phyloP scores from a whole-genome alignment of 2,329 filamentous ascomycete species.

The Aureobasidium zeae region DNA sequence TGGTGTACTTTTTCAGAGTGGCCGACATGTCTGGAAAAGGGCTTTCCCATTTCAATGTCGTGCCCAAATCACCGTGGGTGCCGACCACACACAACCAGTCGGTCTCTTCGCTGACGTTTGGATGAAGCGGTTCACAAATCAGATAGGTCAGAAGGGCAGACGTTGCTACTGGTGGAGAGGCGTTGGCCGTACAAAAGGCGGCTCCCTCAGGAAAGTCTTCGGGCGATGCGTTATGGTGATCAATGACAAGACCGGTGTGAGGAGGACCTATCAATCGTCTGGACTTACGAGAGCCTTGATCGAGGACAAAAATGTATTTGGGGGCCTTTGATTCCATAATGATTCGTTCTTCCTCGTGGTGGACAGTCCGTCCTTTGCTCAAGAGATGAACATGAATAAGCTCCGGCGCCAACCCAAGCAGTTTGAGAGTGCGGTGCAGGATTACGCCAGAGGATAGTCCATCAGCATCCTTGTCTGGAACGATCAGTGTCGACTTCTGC shows the following conservation, averaged over 20 bases:
- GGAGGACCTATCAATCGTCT: constrained; percentile 44
- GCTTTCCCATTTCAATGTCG: constrained; percentile 53
- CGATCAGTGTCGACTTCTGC: constrained; percentile 47
- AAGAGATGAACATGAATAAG: constrained; percentile 51
- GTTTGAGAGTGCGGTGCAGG: constrained; percentile 48
- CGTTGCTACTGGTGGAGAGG: constrained; percentile 57
- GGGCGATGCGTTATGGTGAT: constrained; percentile 52
- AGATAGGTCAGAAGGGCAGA: constrained; percentile 55
- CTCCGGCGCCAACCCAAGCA: constrained; percentile 46
- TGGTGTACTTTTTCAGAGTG: constrained; percentile 52
- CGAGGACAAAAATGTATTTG: constrained; percentile 53
- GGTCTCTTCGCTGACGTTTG: constrained; percentile 40
- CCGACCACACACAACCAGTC: constrained; percentile 57
- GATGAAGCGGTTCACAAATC: constrained; percentile 50
- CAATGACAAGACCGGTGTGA: constrained; percentile 50
- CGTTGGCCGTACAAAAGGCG: constrained; percentile 51
- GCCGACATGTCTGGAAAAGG: constrained; percentile 58
- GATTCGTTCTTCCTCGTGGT: constrained; percentile 44
- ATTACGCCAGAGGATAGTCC: constrained; percentile 57
- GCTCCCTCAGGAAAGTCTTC: constrained; percentile 49
- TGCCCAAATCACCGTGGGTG: constrained; percentile 58
- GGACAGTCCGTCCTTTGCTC: constrained; percentile 50
- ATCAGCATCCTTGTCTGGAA: constrained; percentile 62
- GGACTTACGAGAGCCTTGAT: constrained; percentile 52
- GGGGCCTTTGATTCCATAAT: constrained; percentile 45